Conservation (phyloP, 371 early-diverging fungal genomes). For the Syncephalastrum racemosum region DNA sequence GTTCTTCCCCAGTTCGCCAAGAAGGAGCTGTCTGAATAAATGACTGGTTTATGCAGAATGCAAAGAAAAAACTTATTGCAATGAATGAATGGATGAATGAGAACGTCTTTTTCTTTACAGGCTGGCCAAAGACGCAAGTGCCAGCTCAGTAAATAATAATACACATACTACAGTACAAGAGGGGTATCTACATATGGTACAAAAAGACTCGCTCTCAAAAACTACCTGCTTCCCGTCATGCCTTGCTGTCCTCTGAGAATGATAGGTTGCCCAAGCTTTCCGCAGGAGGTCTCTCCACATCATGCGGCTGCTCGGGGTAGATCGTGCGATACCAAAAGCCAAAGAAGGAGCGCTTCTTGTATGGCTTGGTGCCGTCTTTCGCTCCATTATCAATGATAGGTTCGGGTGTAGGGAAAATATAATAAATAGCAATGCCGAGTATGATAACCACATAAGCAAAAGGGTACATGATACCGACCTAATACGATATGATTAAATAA, state of each 20-base stretch:
- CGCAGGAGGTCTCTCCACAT: not conserved
- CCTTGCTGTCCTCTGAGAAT: not conserved
- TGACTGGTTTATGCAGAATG: too few species aligned
- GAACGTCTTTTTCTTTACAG: conserved; percentile 24
- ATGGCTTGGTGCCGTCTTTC: conserved; percentile 14
- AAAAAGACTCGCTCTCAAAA: conserved; percentile 1
- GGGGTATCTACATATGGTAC: not conserved
- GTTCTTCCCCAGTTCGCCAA: conserved; percentile 89
- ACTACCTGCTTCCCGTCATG: conserved; percentile 7
- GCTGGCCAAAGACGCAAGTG: conserved; percentile 20
- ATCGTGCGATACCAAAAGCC: conserved; percentile 14
- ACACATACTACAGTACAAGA: conserved; percentile 2
- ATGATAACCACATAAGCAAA: conserved; percentile 66
- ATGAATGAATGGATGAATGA: too few species aligned
- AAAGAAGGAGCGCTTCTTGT: conserved; percentile 10
- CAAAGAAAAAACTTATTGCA: too few species aligned
- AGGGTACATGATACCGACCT: conserved; percentile 60
- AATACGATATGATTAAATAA: not conserved
- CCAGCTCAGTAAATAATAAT: conserved; percentile 13
- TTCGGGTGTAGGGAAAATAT: conserved; percentile 51
- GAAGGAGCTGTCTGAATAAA: conserved; percentile 21
- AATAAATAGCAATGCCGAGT: conserved; percentile 62
- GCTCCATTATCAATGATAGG: conserved; percentile 30
- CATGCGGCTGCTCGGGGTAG: not conserved
- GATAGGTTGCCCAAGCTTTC: too few species aligned